phyloP scores from a whole-genome alignment of 202 grass and related monocot genomes.

The Cymbopogon flexuosus region DNA sequence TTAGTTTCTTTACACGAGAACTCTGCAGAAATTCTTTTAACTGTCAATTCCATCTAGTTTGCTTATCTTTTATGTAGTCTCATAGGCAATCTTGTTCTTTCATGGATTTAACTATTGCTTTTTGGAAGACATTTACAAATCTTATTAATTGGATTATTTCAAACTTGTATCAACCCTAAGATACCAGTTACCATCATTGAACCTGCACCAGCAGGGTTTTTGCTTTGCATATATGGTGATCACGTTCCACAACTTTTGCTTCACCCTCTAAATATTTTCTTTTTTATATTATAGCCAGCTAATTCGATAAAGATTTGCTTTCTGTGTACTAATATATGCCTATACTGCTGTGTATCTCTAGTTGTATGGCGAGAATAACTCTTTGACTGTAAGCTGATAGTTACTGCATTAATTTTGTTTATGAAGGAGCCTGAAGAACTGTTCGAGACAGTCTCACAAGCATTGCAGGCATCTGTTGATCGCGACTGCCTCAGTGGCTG shows the following conservation, averaged over 20 bases:
- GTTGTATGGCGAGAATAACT: neutral
- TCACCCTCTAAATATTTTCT: neutral
- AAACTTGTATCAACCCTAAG: neutral
- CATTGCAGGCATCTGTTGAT: slow-evolving; percentile 65
- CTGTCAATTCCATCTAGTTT: slow-evolving; percentile 7
- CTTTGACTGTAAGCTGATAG: neutral
- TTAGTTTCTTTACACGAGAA: slow-evolving; percentile 38
- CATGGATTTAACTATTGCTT: neutral
- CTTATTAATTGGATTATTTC: neutral
- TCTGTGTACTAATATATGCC: neutral
- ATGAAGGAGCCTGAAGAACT: slow-evolving; percentile 78
- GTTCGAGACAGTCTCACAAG: slow-evolving; percentile 85
- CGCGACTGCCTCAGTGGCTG: slow-evolving; percentile 80
- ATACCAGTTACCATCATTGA: neutral
- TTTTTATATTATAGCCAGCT: neutral
- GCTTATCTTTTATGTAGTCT: neutral
- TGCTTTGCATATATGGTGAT: neutral
- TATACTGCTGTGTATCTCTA: neutral
- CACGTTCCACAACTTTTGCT: neutral
- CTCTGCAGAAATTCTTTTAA: neutral
- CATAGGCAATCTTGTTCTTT: neutral
- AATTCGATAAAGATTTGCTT: neutral
- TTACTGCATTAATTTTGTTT: slow-evolving; percentile 38
- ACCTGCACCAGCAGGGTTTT: neutral
- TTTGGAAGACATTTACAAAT: neutral